Percentiles rank a stretch among this genome's conserved stretches.
Conservation (phyloP, 208 protist species). For the Trypanosomatidae sp. region DNA sequence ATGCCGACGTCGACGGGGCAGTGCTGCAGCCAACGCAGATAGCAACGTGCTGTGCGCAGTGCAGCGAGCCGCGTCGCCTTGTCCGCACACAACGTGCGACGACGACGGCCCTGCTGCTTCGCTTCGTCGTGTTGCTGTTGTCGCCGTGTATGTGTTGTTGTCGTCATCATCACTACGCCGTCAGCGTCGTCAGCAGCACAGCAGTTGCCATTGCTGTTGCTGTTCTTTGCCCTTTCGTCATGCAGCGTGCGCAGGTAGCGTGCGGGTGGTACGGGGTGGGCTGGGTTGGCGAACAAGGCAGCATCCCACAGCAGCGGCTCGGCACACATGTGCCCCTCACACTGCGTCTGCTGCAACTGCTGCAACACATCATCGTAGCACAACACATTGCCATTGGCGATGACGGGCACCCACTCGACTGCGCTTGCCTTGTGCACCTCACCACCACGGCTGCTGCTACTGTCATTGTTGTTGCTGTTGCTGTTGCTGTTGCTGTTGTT, state of each 20-base stretch:
- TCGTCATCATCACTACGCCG: too few relatives aligned
- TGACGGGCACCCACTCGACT: slow-evolving; percentile 64
- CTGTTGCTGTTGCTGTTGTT: slow-evolving; percentile 1
- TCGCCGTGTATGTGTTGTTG: too few relatives aligned
- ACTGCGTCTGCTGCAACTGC: slow-evolving; percentile 23
- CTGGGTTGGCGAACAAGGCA: slow-evolving; percentile 33
- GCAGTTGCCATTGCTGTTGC: not conserved
- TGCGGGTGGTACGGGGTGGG: slow-evolving; percentile 16
- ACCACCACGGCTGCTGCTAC: too few relatives aligned
- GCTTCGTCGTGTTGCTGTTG: too few relatives aligned
- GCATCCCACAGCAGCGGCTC: slow-evolving; percentile 83
- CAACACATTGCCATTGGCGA: slow-evolving; percentile 85
- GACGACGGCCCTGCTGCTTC: too few relatives aligned
- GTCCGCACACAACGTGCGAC: slow-evolving; percentile 9
- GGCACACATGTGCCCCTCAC: slow-evolving; percentile 83
- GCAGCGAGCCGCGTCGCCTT: slow-evolving; percentile 30
- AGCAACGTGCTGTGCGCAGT: slow-evolving; percentile 28
- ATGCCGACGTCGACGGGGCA: slow-evolving; percentile 52
- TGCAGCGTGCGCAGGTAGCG: slow-evolving; percentile 2
- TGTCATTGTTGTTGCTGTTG: not conserved
- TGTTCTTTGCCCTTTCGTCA: slow-evolving; percentile 1
- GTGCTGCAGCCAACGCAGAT: slow-evolving; percentile 29
- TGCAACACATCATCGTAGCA: slow-evolving; percentile 43
- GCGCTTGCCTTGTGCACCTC: too few relatives aligned
- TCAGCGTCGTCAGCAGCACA: too few relatives aligned